Evolutionary conservation across 768 basidiomycete genomes (phyloP), one percentile per base, ranked within the genome.

Genomic region (Suillus placidus): DNA sequence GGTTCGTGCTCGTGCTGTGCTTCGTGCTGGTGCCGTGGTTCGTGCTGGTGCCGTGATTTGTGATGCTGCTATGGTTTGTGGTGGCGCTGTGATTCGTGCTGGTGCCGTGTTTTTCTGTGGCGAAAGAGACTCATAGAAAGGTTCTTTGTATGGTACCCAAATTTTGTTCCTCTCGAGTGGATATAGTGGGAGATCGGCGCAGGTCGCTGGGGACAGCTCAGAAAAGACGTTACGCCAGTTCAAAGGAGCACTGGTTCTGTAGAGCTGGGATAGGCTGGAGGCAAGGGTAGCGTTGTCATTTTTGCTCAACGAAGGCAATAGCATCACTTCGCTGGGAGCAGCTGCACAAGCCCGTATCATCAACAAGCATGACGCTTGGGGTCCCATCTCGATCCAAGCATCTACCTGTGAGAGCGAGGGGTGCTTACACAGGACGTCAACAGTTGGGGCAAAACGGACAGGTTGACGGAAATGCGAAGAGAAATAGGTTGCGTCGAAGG

Each of bases 161-260:
- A 87, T 90, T 30, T 78, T 82, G 4, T 80, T 78, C 55, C 77
- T 77, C 12, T 82, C 77, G 68, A 91, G 89, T 1, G 89, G 88
- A 72, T 92, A 92, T 4, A 82, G 77, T 0, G 91, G 91, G 13
- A 91, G 74, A 65, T 81, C 82, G n/a, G 83, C 69, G 66, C 85
- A 84, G 4, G 77, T 74, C 10, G 77, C 73, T 9, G 78, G 63
- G 0, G 79, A 68, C 7, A 87, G 64, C 64, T 86, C 82, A 0
- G 79, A 70, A 69, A 87, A 91, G 7, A 85, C 79, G 3, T 77
- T 73, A 23, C 85, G 79, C 91, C 90, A 91, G 35, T 79, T 66
- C n/a, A 91, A 64, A 1, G 72, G 62, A 51, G 80, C 66, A 30
- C 72, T 69, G 10, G 80, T 80, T 4, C 71, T 69, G 71, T 85